Base-by-base conservation (phyloP, 768 basidiomycete genomes). In the Termitomyces sp. region DNA sequence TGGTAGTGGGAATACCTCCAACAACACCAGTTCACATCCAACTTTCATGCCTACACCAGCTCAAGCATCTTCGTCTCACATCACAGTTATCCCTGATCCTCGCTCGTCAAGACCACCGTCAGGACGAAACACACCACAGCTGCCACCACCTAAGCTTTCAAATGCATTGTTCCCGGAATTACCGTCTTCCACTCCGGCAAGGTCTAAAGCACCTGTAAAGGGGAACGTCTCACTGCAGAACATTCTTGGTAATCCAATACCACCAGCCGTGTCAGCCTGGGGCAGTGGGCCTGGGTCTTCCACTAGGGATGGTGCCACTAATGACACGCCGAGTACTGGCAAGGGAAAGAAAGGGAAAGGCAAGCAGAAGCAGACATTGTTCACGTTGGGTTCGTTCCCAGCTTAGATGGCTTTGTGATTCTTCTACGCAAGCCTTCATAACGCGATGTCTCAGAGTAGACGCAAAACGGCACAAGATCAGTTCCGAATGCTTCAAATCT, bases 351-450 rank as follows among this genome's bases (percentile, higher is more conserved):
- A 91, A 71, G 82, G 83, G 0, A 94, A 93, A 67, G 85, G 85
- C 1, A 92, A 93, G 71, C 84, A 85, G 69, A 93, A 93, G 73
- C 89, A 93, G 78, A 93, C 85, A 9, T 70, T 95, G 62, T 94
- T 93, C 65, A 92, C 79, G 12, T 69, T 82, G 56, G 80, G 81
- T n/a, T 70, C 79, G 5, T 78, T 81, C 71, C 77, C 80, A 6
- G 37, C 62, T 18, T 65, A 56, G 32, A 53, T 14, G 32, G n/a
- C 10, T 26, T 1, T 26, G 14, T 22, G 48, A n/a, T n/a, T n/a
- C n/a, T 18, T 20, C 18, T 26, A 10, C 37, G 49, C 36, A n/a
- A 24, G 8, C 16, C 40, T 45, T 30, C 16, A 8, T n/a, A 10
- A 46, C 9, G 27, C 27, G 18, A n/a, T n/a, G 18, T 30, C 7